phyloP scores from a whole-genome alignment of 352 stramenopile species.

The Peronospora farinosa region DNA sequence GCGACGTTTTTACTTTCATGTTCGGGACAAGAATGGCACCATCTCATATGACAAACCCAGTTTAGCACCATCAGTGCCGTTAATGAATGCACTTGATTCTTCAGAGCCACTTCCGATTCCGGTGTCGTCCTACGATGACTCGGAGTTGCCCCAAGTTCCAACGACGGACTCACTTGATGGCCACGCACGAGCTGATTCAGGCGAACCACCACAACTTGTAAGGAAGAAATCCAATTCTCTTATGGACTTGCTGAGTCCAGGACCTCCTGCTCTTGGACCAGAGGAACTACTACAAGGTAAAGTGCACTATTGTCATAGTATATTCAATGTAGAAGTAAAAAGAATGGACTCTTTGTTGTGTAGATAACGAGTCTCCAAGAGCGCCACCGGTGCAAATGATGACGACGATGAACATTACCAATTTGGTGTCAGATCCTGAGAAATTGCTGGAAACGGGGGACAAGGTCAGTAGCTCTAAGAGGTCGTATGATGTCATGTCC shows the following conservation, averaged over 20 bases:
- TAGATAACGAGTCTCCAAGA: conserved; percentile 16
- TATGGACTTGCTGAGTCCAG: conserved; percentile 64
- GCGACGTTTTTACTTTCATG: conserved; percentile 67
- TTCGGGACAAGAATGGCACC: conserved; percentile 59
- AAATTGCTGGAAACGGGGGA: conserved; percentile 4
- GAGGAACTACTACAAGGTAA: conserved; percentile 31
- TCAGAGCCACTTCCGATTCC: conserved; percentile 39
- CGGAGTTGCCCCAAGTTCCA: conserved; percentile 5
- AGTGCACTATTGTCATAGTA: not conserved
- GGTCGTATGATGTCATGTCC: conserved; percentile 50
- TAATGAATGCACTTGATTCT: conserved; percentile 7
- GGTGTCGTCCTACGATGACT: conserved; percentile 38
- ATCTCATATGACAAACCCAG: conserved; percentile 63
- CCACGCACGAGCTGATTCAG: conserved; percentile 2
- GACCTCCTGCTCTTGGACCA: conserved; percentile 31
- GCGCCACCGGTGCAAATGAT: conserved; percentile 6
- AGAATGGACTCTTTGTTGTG: not conserved
- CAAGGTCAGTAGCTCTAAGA: conserved; percentile 29
- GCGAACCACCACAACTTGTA: conserved; percentile 20
- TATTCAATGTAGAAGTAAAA: not conserved
- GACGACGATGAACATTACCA: conserved; percentile 50
- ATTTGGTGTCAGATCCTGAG: conserved; percentile 39
- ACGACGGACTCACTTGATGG: conserved; percentile 5
- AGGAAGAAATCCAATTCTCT: conserved; percentile 76
- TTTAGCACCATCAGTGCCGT: conserved; percentile 1